Conservation (phyloP, 805 yeast species). For the Yamadazyma philogaea region DNA sequence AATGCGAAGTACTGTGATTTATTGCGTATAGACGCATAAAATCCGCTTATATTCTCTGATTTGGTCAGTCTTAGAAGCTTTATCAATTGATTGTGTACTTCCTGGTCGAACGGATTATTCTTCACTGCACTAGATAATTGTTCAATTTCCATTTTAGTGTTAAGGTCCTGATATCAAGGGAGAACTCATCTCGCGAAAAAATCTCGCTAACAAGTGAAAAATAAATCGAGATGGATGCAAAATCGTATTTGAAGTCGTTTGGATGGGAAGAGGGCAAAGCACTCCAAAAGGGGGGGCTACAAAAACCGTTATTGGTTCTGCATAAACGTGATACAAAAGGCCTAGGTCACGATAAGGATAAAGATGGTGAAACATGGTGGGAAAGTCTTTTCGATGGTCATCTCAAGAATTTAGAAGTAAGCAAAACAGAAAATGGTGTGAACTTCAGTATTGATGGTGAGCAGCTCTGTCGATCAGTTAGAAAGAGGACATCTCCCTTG, state of each 20-base stretch:
- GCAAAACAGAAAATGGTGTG: constrained; percentile 31
- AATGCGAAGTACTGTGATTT: constrained; percentile 12
- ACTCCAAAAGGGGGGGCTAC: constrained; percentile 70
- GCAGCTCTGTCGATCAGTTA: constrained; percentile 43
- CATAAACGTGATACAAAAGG: constrained; percentile 92
- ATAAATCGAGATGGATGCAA: constrained; percentile 60
- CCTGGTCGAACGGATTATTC: constrained; percentile 11
- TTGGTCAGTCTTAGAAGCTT: constrained; percentile 9
- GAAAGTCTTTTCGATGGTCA: constrained; percentile 93
- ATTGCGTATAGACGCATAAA: constrained; percentile 4
- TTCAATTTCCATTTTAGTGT: constrained; percentile 8
- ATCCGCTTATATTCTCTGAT: neutral
- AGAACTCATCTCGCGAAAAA: constrained; percentile 7
- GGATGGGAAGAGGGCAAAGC: constrained; percentile 97
- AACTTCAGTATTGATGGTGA: constrained; percentile 52
- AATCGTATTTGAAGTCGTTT: constrained; percentile 64
- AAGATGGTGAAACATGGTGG: constrained; percentile 93
- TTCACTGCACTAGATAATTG: constrained; percentile 11
- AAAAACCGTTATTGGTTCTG: constrained; percentile 81
- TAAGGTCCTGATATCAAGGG: neutral
- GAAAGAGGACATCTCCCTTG: constrained; percentile 63
- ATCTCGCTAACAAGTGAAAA: neutral
- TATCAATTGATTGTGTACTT: constrained; percentile 19
- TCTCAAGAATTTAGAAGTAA: constrained; percentile 69
- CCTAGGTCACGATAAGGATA: constrained; percentile 68